Evolutionary conservation across 2,329 filamentous ascomycete species (phyloP), one percentile per base, ranked within the genome.

Genomic region (Aspergillus fumigatiaffinis): DNA sequence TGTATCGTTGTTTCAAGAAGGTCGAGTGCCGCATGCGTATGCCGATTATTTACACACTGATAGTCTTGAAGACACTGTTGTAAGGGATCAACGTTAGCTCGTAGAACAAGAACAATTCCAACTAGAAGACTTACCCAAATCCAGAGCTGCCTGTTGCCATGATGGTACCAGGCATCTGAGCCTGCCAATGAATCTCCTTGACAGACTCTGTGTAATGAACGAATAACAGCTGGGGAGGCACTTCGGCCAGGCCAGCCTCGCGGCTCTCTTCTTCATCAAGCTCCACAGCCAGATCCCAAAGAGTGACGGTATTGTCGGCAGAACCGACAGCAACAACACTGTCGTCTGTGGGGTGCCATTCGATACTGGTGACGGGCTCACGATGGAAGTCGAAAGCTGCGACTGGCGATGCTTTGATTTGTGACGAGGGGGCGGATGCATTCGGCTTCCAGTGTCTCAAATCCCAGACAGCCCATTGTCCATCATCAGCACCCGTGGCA

Each of bases 321-420:
- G 91, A 91, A 23, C 91, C 93, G 46, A 97, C 92, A 2, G 91
- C 90, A 17, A 99, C 86, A 68, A 97, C 95, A 72, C 90, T 95
- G 80, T 99, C 93, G 70, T 99, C 94, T 1, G 91, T 93, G 2
- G 94, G 93, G 75, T 97, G 93, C 93, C 94, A 99, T 78, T 97
- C 92, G 42, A 99, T 84, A 65, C 89, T 91, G 6, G 94, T 99
- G 68, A 99, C 91, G 67, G 96, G 94, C 76, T 97, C 91, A 76
- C 91, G 93, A 82, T 99, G 92, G 81, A 96, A 97, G 69, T 87
- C 83, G 78, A 97, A 99, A 67, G 88, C 89, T 3, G 94, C 94
- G n/a, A 97, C 90, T 1, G 94, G 90, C 50, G 87, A 87, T 5
- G 89, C 88, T 77, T 81, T 84, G 65, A 74, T 68, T 50, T 73